A percentile compares a stretch with the other conserved stretches of the same genome.
Conservation (phyloP, 805 yeast species). For the Yueomyces sp. region DNA sequence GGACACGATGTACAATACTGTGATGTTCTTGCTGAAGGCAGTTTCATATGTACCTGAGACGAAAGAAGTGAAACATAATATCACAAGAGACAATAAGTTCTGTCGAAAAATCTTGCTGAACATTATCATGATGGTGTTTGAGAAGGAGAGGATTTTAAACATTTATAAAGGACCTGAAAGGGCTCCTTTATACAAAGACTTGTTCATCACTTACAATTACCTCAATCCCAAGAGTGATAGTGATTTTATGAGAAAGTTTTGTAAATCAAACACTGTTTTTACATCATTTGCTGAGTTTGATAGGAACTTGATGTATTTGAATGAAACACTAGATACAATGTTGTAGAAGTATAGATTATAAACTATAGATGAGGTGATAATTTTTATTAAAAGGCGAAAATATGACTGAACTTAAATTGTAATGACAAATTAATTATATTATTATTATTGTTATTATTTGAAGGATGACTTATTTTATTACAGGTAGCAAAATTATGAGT, state of each 20-base stretch:
- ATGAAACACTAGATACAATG: conserved; percentile 16
- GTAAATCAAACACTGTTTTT: too few species aligned
- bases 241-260: too few species aligned
- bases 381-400: too few species aligned
- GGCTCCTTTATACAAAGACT: background rate
- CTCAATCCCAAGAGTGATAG: too few species aligned
- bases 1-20: conserved; percentile 8
- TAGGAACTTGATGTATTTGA: conserved; percentile 11
- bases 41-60: conserved; percentile 6
- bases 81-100: conserved; percentile 8
- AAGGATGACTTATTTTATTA: too few species aligned
- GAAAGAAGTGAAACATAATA: background rate
- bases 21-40: conserved; percentile 15
- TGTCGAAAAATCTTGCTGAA: conserved; percentile 18
- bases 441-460: too few species aligned
- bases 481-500: too few species aligned
- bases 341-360: conserved; percentile 3
- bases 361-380: too few species aligned
- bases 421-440: too few species aligned
- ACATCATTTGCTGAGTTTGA: conserved; percentile 14
- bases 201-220: too few species aligned
- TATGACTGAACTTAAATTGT: too few species aligned
- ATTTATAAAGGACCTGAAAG: background rate
- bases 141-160: conserved; percentile 7
- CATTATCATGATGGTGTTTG: conserved; percentile 16